Evolutionary conservation across 257 asterid genomes (phyloP), one percentile per base, ranked within the genome.

Genomic region (Nicotiana benthamiana): DNA sequence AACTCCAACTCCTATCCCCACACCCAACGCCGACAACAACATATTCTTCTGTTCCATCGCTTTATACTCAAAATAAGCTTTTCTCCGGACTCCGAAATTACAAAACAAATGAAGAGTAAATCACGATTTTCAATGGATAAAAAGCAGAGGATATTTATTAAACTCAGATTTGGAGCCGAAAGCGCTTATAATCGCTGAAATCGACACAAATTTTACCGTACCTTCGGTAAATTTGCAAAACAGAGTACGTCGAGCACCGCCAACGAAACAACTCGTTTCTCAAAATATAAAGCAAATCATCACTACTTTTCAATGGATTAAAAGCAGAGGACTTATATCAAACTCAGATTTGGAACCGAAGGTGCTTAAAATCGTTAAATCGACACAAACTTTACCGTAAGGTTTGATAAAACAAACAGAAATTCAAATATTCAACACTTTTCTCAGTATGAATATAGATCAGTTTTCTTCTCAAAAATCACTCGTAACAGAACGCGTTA

Each of bases 1-100:
- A 20, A 93, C 90, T 27, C 95, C 98, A 0, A 92, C 94, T 60
- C 97, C 95, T 64, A 93, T 86, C 26, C 97, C 98, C 62, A 93
- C 94, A 0, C 96, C 89, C 54, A 93, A 75, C 2, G 95, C 97
- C 56, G 97, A 93, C 92, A 93, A 85, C 86, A 91, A 63, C 88
- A 93, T 74, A 76, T 87, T 89, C 87, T 87, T 93, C 82, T 91
- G 88, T 40, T 91, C 97, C 97, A 93, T 93, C 28, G 75, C 86
- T 78, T 30, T 30, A 22, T 12, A 16, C 34, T 18, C 34, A 22
- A 78, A 77, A 60, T 1, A 3, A 78, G 34, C 9, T 12, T 36
- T 24, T 62, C 11, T 8, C 48, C 28, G 32, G 9, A 28, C 13
- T 28, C 5, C 22, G 36, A 40, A 9, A 40, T 2, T 9, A 0